These are phyloP conservation scores for Claviceps capensis DNA, from an alignment of 2,329 filamentous ascomycete genomes.

Conservation along the genomic window DNA sequence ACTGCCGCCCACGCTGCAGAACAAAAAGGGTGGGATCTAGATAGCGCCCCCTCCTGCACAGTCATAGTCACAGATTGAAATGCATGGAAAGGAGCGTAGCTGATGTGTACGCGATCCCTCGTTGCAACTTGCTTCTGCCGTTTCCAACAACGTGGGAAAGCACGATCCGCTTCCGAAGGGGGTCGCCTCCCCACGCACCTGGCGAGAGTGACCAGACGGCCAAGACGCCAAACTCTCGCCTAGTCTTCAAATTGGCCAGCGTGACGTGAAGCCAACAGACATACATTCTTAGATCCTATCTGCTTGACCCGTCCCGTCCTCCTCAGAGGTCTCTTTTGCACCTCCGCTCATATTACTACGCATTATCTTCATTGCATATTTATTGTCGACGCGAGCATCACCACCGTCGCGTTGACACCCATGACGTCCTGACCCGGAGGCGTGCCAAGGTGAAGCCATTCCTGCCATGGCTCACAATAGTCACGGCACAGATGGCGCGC, in stretches of 20 bases:
- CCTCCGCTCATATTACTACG: not conserved
- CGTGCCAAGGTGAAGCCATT: conserved; percentile 11
- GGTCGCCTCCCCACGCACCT: not conserved
- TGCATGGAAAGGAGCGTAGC: too few species aligned
- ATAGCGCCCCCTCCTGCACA: too few species aligned
- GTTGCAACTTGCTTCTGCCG: not conserved
- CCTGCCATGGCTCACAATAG: conserved; percentile 35
- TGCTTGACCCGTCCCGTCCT: not conserved
- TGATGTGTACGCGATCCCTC: too few species aligned
- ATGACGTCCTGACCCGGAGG: conserved; percentile 18
- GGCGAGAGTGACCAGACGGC: not conserved
- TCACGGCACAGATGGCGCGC: conserved; percentile 27
- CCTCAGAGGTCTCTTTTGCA: conserved; percentile 1
- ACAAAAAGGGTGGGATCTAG: too few species aligned
- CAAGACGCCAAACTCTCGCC: not conserved
- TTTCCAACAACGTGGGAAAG: not conserved
- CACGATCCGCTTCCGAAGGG: not conserved
- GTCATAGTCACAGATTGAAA: too few species aligned
- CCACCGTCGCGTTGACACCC: not conserved
- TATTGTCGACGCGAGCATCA: not conserved
- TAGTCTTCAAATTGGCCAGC: not conserved
- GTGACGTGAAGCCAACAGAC: not conserved
- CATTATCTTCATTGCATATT: conserved; percentile 6
- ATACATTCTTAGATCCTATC: not conserved
- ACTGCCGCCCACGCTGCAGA: too few species aligned